Evolutionary conservation across 306 rosid genomes (phyloP).

Genomic region (Pueraria montana): DNA sequence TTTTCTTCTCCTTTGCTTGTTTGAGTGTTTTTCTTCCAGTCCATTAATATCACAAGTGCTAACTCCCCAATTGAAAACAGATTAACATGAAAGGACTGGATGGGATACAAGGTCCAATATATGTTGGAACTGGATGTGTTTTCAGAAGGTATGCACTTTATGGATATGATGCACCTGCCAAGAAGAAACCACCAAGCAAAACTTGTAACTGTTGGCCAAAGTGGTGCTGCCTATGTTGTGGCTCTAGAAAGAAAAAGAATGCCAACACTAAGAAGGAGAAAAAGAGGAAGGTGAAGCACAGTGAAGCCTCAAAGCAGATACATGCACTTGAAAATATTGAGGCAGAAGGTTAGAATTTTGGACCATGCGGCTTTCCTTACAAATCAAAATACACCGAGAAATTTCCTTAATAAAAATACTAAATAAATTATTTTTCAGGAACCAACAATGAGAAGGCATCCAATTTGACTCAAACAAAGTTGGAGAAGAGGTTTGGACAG

Average conservation of each 20-base stretch:
- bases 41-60: constrained; percentile 37
- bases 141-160: constrained; percentile 92
- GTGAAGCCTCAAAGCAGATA: constrained; percentile 96
- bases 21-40: constrained; percentile 19
- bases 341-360: constrained; percentile 70
- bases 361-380: constrained; percentile 21
- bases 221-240: constrained; percentile 75
- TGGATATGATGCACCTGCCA: constrained; percentile 88
- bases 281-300: constrained; percentile 84
- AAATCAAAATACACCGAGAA: constrained; percentile 2
- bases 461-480: constrained; percentile 66
- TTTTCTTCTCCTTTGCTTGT: constrained; percentile 22
- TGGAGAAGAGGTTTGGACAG: constrained; percentile 95
- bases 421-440: constrained; percentile 60
- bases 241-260: constrained; percentile 74
- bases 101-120: constrained; percentile 96
- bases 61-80: constrained; percentile 59
- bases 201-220: constrained; percentile 98
- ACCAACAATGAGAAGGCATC: constrained; percentile 57
- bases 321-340: constrained; percentile 97
- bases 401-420: constrained; percentile 22
- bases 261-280: constrained; percentile 70
- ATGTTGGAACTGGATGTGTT: constrained; percentile 98
- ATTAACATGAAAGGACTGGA: constrained; percentile 98
- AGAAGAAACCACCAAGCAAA: constrained; percentile 88